Conservation (phyloP, 805 yeast genomes). For the Zygotorulaspora florentina region DNA sequence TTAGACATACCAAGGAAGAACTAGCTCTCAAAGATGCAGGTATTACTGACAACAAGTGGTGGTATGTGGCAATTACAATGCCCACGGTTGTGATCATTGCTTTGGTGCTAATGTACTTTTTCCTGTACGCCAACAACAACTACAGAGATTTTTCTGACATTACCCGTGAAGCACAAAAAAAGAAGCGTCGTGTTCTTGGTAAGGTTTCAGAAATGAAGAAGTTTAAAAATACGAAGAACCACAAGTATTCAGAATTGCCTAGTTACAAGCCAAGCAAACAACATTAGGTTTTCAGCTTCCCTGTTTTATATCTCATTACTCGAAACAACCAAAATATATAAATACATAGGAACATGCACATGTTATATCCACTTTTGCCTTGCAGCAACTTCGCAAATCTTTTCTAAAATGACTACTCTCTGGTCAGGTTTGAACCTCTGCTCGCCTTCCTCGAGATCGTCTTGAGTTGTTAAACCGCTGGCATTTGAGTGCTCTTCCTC, state of each 20-base stretch:
- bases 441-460: slow-evolving; percentile 9
- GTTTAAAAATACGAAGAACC: slow-evolving; percentile 34
- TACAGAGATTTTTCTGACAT: slow-evolving; percentile 51
- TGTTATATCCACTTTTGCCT: slow-evolving; percentile 35
- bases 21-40: slow-evolving; percentile 44
- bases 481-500: slow-evolving; percentile 10
- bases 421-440: slow-evolving; percentile 32
- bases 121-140: slow-evolving; percentile 51
- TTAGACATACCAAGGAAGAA: slow-evolving; percentile 41
- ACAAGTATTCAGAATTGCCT: slow-evolving; percentile 41
- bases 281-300: slow-evolving; percentile 10
- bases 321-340: not conserved
- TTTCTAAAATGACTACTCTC: slow-evolving; percentile 35
- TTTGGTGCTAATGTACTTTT: slow-evolving; percentile 59
- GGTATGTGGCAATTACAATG: slow-evolving; percentile 61
- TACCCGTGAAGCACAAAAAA: slow-evolving; percentile 35
- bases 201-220: slow-evolving; percentile 35
- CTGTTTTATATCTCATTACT: not conserved
- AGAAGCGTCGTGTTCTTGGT: slow-evolving; percentile 40
- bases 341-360: not conserved
- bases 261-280: slow-evolving; percentile 30
- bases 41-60: slow-evolving; percentile 44
- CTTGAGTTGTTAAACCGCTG: not conserved
- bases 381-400: slow-evolving; percentile 37
- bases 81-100: slow-evolving; percentile 63